phyloP scores from a whole-genome alignment of 2,329 filamentous ascomycete species.

The Dothideomycetes sp. region DNA sequence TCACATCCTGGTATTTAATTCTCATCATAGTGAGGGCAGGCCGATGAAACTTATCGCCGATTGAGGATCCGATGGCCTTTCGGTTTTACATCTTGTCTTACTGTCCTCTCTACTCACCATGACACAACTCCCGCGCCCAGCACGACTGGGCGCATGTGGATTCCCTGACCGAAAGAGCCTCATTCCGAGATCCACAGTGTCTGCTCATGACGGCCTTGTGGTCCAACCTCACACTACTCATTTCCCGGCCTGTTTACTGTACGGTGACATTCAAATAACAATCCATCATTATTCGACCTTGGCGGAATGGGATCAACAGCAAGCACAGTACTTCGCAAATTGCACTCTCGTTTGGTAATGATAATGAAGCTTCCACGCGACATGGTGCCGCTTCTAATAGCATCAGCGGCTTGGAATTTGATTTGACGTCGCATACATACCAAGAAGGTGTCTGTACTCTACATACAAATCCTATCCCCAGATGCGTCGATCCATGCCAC shows the following conservation, averaged over 20 bases:
- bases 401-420: slow-evolving; percentile 10
- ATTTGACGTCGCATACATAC: no score
- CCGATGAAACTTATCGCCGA: no score
- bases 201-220: slow-evolving; percentile 1
- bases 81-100: neutral
- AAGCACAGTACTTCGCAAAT: no score
- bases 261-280: no score
- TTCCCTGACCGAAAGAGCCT: slow-evolving; percentile 5
- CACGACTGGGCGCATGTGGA: slow-evolving; percentile 7
- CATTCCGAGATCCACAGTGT: slow-evolving; percentile 2
- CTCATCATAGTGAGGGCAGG: no score
- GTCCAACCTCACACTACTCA: slow-evolving; percentile 11
- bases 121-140: slow-evolving; percentile 2
- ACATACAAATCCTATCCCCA: slow-evolving; percentile 1
- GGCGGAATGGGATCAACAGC: no score
- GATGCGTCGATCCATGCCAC: neutral
- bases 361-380: slow-evolving; percentile 12
- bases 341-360: no score
- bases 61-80: no score
- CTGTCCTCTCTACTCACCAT: slow-evolving; percentile 3
- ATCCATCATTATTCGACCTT: no score
- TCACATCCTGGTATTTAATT: no score
- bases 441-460: no score
- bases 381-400: slow-evolving; percentile 4
- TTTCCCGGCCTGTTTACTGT: no score